Base-by-base conservation (phyloP, 345 rosid species). In the Toxicodendron radicans region DNA sequence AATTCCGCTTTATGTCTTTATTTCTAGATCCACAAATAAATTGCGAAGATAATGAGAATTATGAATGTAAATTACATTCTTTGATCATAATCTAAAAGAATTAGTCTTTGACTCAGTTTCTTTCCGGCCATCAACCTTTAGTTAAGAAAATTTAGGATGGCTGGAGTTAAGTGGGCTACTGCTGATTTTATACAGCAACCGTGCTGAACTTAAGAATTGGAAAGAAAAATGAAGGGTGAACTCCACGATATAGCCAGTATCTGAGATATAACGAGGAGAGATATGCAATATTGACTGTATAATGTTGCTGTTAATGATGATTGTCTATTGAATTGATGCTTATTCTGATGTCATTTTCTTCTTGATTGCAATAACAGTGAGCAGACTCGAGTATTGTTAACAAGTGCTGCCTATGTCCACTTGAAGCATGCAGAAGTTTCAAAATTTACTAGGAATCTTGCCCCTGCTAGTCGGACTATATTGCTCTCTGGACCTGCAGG, bases 401-500 rank as follows among this genome's bases (percentile, higher is more conserved):
- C 96, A 49, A 90, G 96, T 81, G 99, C 99, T 74, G 99, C 97
- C 3, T 95, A 90, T 80, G 94, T 95, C 38, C 97, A 95, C 79
- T 81, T 95, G 85, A 95, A 90, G 85, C 97, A 90, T 73, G 89
- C 88, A 27, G 99, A 95, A 78, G 96, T 87, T 51, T 95, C 98
- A 17, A 90, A 82, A 71, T 84, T 89, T 64, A 86, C 92, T 0
- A 87, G 97, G 80, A 93, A 93, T 75, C 85, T 95, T 64, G 79
- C 92, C 43, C 99, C 98, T 12, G 99, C 97, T 2, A 93, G 98
- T 64, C 86, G 86, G 58, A 85, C 98, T 74, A 88, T 93, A 64
- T 86, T 93, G 84, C 95, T 95, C 49, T 95, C 97, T 23, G 98
- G 99, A 43, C 99, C 98, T 80, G 96, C 99, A 68, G 99, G 98